These are phyloP conservation scores for Pulveroboletus ravenelii DNA, from an alignment of 768 basidiomycete genomes.

Conservation along the genomic window DNA sequence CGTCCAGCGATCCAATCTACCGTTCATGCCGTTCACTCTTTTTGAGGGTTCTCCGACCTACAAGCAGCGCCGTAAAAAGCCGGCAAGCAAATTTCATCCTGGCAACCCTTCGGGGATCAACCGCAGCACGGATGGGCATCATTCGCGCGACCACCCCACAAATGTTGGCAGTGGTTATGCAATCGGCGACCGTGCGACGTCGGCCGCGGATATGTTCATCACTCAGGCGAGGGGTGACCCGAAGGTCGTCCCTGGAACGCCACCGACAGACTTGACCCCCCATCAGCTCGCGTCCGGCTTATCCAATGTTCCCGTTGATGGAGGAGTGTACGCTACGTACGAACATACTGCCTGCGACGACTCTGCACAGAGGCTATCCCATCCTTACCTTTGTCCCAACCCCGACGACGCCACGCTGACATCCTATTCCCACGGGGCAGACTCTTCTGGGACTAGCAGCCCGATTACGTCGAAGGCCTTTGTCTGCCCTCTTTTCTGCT, in stretches of 20 bases:
- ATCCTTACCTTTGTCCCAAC: slow-evolving; percentile 12
- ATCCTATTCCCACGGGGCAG: slow-evolving; percentile 19
- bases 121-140: slow-evolving; percentile 22
- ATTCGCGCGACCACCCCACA: slow-evolving; percentile 7
- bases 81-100: slow-evolving; percentile 35
- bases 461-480: slow-evolving; percentile 57
- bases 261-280: slow-evolving; percentile 15
- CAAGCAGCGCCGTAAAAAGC: slow-evolving; percentile 84
- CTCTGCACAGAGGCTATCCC: slow-evolving; percentile 13
- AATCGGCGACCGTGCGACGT: slow-evolving; percentile 33
- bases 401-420: slow-evolving; percentile 12
- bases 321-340: slow-evolving; percentile 17
- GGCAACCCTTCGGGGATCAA: slow-evolving; percentile 27
- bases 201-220: slow-evolving; percentile 64
- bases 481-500: slow-evolving; percentile 80
- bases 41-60: slow-evolving; percentile 84
- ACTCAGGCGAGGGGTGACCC: slow-evolving; percentile 58
- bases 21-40: slow-evolving; percentile 66
- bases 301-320: slow-evolving; percentile 19
- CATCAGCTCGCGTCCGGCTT: slow-evolving; percentile 20
- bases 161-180: slow-evolving; percentile 27
- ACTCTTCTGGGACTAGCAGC: slow-evolving; percentile 18
- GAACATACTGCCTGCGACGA: slow-evolving; percentile 18
- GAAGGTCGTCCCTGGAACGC: slow-evolving; percentile 20
- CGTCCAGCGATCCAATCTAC: slow-evolving; percentile 20